Evolutionary conservation across 257 asterid species (phyloP).

Genomic region (Lithospermum erythrorhizon): DNA sequence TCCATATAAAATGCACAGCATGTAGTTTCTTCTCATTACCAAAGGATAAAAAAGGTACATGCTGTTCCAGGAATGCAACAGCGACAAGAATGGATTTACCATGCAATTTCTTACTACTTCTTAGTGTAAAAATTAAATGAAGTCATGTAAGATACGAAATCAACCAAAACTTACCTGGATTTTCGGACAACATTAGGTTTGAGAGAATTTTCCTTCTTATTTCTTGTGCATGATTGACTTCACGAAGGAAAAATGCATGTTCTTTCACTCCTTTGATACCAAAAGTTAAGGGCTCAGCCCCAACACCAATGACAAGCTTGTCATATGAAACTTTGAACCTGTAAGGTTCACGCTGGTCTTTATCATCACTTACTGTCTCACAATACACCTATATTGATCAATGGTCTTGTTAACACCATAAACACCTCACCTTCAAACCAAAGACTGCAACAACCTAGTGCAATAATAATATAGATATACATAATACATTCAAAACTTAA

Average conservation of each 20-base stretch:
- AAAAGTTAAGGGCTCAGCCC: constrained; percentile 81
- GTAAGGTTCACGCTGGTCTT: constrained; percentile 34
- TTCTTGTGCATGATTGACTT: constrained; percentile 84
- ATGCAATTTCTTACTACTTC: too few species aligned
- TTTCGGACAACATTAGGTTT: constrained; percentile 81
- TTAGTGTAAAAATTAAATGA: background rate
- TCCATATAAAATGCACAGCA: too few species aligned
- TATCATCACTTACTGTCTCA: constrained; percentile 39
- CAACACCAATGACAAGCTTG: constrained; percentile 85
- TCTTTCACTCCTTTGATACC: constrained; percentile 83
- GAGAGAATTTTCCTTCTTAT: constrained; percentile 80
- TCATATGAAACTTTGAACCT: constrained; percentile 74
- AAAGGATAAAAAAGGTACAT: too few species aligned
- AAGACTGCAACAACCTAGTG: background rate
- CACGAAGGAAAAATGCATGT: constrained; percentile 79
- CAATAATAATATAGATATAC: background rate
- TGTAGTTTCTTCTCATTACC: too few species aligned
- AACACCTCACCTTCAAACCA: background rate
- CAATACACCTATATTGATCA: constrained; percentile 47
- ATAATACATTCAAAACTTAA: background rate
- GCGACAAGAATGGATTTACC: too few species aligned
- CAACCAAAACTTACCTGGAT: constrained; percentile 49
- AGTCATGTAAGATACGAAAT: background rate
- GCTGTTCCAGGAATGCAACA: too few species aligned
- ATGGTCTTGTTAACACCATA: background rate